Conservation (phyloP, 208 protist genomes). For the Leishmania turanica region DNA sequence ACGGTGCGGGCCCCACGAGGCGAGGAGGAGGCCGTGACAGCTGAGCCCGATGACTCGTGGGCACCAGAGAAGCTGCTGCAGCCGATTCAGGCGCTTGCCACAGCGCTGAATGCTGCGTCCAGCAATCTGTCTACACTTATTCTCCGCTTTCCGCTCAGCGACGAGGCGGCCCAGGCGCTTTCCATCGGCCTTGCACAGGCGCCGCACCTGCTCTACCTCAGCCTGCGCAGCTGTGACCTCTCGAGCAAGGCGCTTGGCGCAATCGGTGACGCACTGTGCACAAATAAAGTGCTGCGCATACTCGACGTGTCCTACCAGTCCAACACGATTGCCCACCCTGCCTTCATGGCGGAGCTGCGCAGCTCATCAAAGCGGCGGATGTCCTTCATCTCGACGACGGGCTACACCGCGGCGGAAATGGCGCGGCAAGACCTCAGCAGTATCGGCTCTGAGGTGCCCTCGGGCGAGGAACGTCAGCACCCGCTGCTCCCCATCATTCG, state of each 20-base stretch:
- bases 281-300: conserved; percentile 40
- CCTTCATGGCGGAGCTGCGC: conserved; percentile 38
- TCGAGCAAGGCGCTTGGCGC: conserved; percentile 34
- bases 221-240: conserved; percentile 56
- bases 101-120: conserved; percentile 28
- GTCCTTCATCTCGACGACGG: conserved; percentile 16
- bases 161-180: conserved; percentile 45
- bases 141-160: conserved; percentile 61
- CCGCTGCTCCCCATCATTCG: conserved; percentile 65
- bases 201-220: conserved; percentile 40
- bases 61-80: conserved; percentile 21
- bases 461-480: conserved; percentile 40
- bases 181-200: conserved; percentile 45
- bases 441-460: conserved; percentile 20
- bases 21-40: background rate
- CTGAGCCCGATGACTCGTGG: conserved; percentile 20
- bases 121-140: conserved; percentile 46
- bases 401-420: conserved; percentile 17
- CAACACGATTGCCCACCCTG: conserved; percentile 44
- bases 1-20: conserved; percentile 24
- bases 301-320: conserved; percentile 72
- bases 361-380: conserved; percentile 35
- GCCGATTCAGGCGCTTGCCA: conserved; percentile 39
- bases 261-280: conserved; percentile 38
- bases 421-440: conserved; percentile 22